Conservation (phyloP, 202 grass and related monocot genomes). For the Hordeum pubiflorum region DNA sequence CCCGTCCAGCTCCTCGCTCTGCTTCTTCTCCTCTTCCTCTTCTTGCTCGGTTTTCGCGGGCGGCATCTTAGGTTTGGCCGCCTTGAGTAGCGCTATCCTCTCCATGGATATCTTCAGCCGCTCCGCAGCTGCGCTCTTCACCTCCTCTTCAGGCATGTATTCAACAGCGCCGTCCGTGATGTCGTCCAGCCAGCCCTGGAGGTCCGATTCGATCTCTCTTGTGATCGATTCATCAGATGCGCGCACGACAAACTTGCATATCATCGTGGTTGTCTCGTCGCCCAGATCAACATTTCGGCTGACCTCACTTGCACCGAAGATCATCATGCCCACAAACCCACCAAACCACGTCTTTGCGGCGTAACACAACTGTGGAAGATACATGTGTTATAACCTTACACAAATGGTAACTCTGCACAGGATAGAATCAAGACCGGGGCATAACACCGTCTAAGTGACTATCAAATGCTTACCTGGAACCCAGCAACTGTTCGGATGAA, state of each 20-base stretch:
- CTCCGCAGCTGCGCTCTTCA: constrained; percentile 63
- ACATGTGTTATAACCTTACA: background rate
- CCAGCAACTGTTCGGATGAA: constrained; percentile 96
- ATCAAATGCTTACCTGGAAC: constrained; percentile 65
- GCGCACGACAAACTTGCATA: constrained; percentile 88
- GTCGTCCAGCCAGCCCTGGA: constrained; percentile 92
- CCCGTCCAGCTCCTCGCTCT: constrained; percentile 50
- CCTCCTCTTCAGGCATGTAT: constrained; percentile 93
- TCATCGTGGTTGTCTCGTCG: constrained; percentile 96
- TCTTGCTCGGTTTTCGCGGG: constrained; percentile 52
- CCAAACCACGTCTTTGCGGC: constrained; percentile 96
- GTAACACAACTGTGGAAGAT: constrained; percentile 64
- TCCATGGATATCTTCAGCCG: constrained; percentile 84
- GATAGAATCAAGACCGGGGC: background rate
- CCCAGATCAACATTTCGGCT: constrained; percentile 92
- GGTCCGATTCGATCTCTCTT: constrained; percentile 75
- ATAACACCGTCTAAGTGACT: background rate
- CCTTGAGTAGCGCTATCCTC: constrained; percentile 75
- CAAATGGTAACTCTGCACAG: background rate
- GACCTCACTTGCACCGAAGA: constrained; percentile 95
- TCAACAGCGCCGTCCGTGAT: constrained; percentile 75
- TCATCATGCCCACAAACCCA: constrained; percentile 97
- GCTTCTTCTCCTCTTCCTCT: constrained; percentile 66
- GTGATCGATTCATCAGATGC: constrained; percentile 89
- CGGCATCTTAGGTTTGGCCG: constrained; percentile 65